Base-by-base conservation (phyloP, 805 yeast genomes). In the Candida suzukii region DNA sequence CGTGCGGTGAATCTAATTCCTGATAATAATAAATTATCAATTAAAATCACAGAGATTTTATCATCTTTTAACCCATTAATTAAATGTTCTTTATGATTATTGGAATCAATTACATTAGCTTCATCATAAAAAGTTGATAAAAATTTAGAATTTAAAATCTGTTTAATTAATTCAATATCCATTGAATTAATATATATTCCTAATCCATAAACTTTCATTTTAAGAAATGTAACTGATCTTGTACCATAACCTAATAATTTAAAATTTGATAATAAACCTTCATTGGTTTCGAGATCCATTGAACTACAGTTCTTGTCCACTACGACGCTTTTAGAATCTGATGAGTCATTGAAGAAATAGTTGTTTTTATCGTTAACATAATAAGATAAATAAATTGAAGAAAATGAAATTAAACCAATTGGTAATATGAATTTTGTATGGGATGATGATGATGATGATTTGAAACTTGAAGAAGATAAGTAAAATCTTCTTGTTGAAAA, bases 151-250 rank as follows among this genome's bases (percentile, higher is more conserved):
- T 67, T 66, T 22, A 78, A 52, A 3, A 75, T 66, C 8, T 60
- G 47, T 3, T 68, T 55, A 4, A 74, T 56, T 38, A 66, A 47
- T 8, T 54, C 41, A 14, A 69, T 52, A 53, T 88, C 96, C 0
- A 73, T 70, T 7, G 68, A 58, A 6, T 88, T 82, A 32, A 86
- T 67, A 57, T 91, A 91, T 8, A 93, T 64, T 0, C 96, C 98
- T 30, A 86, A 68, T 0, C 87, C 95, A 57, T 91, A 91, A 1
- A 93, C 96, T 51, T 80, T 87, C 67, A 93, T 78, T 21, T 73
- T 71, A 33, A 90, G 51, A 54, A 93, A 85, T 0, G 97, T 85
- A 17, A 91, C 96, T 0, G 83, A 66, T 54, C 98, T 71, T 2
- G 80, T 75, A 1, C 99, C 98, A 42, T 76, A 72, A 0, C 96